phyloP scores from a whole-genome alignment of 2,329 filamentous ascomycete genomes.

The Fusarium denticulatum region DNA sequence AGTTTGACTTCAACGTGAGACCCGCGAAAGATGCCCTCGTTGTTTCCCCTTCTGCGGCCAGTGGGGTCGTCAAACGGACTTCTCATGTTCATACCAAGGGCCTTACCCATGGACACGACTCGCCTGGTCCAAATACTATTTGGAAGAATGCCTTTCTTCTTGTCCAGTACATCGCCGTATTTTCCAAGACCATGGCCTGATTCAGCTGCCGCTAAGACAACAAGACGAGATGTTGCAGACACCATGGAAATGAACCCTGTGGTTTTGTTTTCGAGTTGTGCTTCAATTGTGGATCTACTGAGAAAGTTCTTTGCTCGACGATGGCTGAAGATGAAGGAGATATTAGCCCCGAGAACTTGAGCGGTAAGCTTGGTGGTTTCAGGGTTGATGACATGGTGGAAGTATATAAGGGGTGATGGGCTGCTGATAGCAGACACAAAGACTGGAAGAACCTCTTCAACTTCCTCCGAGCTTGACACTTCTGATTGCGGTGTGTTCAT shows the following conservation, averaged over 20 bases:
- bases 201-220: conserved; percentile 47
- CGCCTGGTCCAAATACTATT: conserved; percentile 47
- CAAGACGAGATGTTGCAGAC: conserved; percentile 16
- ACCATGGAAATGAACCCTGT: conserved; percentile 47
- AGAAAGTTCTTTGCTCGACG: conserved; percentile 21
- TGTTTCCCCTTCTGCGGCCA: not conserved
- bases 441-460: conserved; percentile 3
- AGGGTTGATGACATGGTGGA: conserved; percentile 46
- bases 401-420: conserved; percentile 41
- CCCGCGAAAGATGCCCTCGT: conserved; percentile 45
- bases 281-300: not conserved
- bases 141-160: conserved; percentile 35
- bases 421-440: conserved; percentile 40
- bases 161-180: conserved; percentile 46
- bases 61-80: conserved; percentile 43
- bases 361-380: conserved; percentile 39
- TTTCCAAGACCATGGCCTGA: conserved; percentile 47
- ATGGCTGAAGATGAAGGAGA: conserved; percentile 46
- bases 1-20: conserved; percentile 55
- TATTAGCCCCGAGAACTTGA: conserved; percentile 48
- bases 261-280: conserved; percentile 44
- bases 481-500: not conserved
- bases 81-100: conserved; percentile 45
- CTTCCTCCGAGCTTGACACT: conserved; percentile 19
- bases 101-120: conserved; percentile 43